Conservation (phyloP, 139 green algal genomes). For the Nannochloris sp. region DNA sequence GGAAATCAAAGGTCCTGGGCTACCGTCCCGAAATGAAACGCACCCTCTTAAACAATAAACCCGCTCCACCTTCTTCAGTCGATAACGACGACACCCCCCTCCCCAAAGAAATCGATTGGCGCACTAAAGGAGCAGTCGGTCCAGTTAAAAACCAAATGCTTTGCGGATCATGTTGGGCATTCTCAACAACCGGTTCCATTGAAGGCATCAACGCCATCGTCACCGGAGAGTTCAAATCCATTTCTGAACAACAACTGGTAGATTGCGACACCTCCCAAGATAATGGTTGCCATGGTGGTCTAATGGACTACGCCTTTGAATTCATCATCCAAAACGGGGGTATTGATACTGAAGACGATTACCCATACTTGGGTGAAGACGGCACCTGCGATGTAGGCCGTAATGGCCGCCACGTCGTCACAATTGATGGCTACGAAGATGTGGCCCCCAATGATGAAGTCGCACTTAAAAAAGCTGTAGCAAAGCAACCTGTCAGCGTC, state of each 20-base stretch:
- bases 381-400: conserved; percentile 46
- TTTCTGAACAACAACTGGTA: conserved; percentile 88
- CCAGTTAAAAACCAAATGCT: conserved; percentile 90
- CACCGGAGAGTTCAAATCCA: conserved; percentile 65
- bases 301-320: conserved; percentile 92
- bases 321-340: conserved; percentile 84
- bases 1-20: conserved; percentile 55
- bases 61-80: conserved; percentile 33
- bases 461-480: conserved; percentile 53
- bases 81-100: conserved; percentile 32
- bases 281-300: conserved; percentile 80
- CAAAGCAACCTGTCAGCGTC: conserved; percentile 86
- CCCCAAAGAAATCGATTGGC: conserved; percentile 72
- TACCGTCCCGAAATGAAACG: conserved; percentile 21
- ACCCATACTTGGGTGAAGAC: conserved; percentile 53
- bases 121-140: conserved; percentile 67
- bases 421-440: conserved; percentile 85
- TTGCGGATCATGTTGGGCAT: conserved; percentile 96
- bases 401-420: conserved; percentile 61
- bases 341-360: conserved; percentile 85
- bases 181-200: conserved; percentile 83
- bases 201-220: conserved; percentile 86
- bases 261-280: conserved; percentile 74
- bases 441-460: conserved; percentile 75
- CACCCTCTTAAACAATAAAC: neutral